A percentile compares a stretch with the other conserved stretches of the same genome.
Evolutionary conservation across 352 stramenopile genomes (phyloP).

Genomic region (Lagenidium sp.): DNA sequence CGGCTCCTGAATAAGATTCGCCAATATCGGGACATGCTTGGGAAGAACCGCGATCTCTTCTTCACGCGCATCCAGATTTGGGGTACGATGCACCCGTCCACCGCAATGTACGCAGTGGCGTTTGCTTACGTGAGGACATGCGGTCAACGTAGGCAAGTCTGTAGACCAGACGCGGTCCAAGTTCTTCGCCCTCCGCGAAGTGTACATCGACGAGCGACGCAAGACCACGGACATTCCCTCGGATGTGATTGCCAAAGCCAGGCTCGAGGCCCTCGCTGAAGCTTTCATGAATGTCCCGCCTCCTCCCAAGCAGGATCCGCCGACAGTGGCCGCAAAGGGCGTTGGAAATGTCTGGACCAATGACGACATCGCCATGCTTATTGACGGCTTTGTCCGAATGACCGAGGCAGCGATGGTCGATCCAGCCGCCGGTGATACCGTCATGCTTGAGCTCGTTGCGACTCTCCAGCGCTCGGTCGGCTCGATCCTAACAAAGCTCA

Average conservation of each 20-base stretch:
- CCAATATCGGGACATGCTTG: conserved; percentile 38
- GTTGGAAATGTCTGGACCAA: conserved; percentile 51
- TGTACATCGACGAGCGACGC: conserved; percentile 49
- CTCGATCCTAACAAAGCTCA: conserved; percentile 50
- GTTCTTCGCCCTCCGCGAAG: conserved; percentile 61
- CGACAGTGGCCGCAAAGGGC: conserved; percentile 12
- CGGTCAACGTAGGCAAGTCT: no score
- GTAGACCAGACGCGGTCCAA: conserved; percentile 52
- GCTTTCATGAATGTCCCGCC: conserved; percentile 43
- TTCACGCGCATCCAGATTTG: conserved; percentile 64
- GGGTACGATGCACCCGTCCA: conserved; percentile 18
- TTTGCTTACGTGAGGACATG: no score
- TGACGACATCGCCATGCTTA: conserved; percentile 38
- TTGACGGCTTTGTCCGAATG: conserved; percentile 49
- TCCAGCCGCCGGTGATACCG: no score
- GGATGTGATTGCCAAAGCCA: conserved; percentile 5
- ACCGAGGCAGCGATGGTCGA: conserved; percentile 17
- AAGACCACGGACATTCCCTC: conserved; percentile 16
- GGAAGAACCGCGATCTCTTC: conserved; percentile 30
- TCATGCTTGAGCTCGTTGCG: no score
- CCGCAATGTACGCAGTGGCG: no score
- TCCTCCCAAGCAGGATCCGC: conserved; percentile 2
- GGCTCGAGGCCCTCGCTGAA: conserved; percentile 27
- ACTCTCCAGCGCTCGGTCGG: conserved; percentile 40
- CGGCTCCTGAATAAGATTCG: conserved; percentile 51